Evolutionary conservation across 805 yeast genomes (phyloP), one percentile per base, ranked within the genome.

Genomic region (Candida suzukii): DNA sequence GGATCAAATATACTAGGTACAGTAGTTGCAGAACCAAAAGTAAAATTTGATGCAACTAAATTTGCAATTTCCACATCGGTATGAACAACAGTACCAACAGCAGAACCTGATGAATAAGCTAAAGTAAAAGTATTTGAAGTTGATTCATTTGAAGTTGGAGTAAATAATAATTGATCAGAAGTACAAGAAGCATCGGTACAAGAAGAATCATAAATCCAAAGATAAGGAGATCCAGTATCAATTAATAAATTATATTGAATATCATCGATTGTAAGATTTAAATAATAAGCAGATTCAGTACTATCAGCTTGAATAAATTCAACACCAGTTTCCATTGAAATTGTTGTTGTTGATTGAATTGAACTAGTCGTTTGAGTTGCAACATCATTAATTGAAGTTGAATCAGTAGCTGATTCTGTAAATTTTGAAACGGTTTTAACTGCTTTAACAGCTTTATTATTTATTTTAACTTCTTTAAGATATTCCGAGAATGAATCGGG

Each of bases 151-250:
- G 47, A 35, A 1, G 48, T 33, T 2, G 40, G 32, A 3, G 53
- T 25, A 11, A 53, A 33, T 21, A 71, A 58, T 60, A 66, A 3
- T 64, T 44, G 7, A 51, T 61, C 53, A 27, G 51, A 51, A 2
- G 52, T 39, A 49, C 85, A 80, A 1, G 74, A 64, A 5, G 50
- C 19, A 39, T 67, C 67, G 1, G 60, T 55, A 60, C 86, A 80
- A 30, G 69, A 57, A 1, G 65, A 54, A 37, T 75, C 78, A 53
- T 76, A 78, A 3, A 80, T 67, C 87, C 87, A 80, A 2, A 78
- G 54, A 43, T 78, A 72, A 16, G 79, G 78, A 22, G 83, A 76
- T 7, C 83, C 86, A 0, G 87, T 80, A 56, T 80, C 87, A 16
- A 80, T 59, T 17, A 80, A 65, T 31, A 80, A 58, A 5, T 75